These are phyloP conservation scores for Leptomonas seymouri DNA, from an alignment of 208 protist species.

Conservation along the genomic window DNA sequence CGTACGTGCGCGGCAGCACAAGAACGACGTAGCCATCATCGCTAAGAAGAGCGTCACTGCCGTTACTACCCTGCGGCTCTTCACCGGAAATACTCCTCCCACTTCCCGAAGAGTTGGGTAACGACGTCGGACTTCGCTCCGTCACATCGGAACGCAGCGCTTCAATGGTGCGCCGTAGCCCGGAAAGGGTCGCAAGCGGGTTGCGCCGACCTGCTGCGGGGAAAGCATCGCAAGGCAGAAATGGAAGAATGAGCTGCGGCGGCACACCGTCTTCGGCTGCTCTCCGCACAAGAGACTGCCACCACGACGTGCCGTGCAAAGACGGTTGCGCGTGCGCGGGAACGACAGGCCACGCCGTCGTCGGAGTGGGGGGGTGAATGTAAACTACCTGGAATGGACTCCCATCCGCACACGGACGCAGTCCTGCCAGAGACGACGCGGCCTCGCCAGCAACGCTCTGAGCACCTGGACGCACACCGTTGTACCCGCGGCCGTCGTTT, in stretches of 20 bases:
- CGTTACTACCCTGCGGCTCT: neutral
- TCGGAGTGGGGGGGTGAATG: constrained; percentile 21
- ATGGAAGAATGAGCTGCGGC: constrained; percentile 19
- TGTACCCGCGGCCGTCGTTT: constrained; percentile 31
- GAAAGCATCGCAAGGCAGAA: constrained; percentile 16
- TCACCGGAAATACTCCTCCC: neutral
- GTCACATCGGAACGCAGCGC: constrained; percentile 24
- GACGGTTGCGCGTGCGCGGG: neutral
- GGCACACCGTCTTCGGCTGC: constrained; percentile 14
- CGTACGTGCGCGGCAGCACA: constrained; percentile 65
- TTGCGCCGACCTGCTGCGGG: neutral
- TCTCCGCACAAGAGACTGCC: constrained; percentile 9
- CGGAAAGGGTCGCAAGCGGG: constrained; percentile 26
- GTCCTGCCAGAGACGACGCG: neutral
- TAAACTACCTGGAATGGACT: constrained; percentile 31
- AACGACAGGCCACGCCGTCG: constrained; percentile 16
- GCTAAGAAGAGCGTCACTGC: constrained; percentile 16
- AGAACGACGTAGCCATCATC: constrained; percentile 46
- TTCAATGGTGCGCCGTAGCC: constrained; percentile 14
- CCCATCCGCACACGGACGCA: neutral
- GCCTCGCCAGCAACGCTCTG: neutral
- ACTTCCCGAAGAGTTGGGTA: neutral
- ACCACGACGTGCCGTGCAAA: constrained; percentile 29
- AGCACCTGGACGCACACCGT: constrained; percentile 1
- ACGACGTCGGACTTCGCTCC: constrained; percentile 10